phyloP scores from a whole-genome alignment of 179 eudicot genomes.

The Heliamphora pulchella region DNA sequence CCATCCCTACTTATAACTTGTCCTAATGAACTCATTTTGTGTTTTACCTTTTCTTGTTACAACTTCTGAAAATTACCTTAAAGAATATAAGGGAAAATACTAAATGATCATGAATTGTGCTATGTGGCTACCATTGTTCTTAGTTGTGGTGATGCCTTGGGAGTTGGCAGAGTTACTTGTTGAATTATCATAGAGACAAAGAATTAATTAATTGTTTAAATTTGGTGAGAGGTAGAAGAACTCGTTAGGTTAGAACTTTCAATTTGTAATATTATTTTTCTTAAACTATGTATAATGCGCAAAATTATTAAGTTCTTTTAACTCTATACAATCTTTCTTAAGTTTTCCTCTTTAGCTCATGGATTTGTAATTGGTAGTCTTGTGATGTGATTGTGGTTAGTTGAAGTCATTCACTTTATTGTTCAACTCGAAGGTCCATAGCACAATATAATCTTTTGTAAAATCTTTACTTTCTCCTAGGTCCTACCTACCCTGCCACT shows the following conservation, averaged over 20 bases:
- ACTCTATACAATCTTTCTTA: not conserved
- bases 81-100: not conserved
- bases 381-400: not conserved
- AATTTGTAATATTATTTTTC: not conserved
- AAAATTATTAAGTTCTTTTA: not conserved
- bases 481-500: not conserved
- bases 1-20: too few relatives aligned
- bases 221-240: not conserved
- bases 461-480: not conserved
- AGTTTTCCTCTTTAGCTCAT: not conserved
- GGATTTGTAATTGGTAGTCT: not conserved
- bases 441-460: not conserved
- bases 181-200: not conserved
- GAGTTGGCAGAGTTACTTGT: not conserved
- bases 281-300: not conserved
- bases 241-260: not conserved
- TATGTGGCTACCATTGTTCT: not conserved
- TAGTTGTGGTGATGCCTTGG: not conserved
- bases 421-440: not conserved
- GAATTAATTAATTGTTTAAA: not conserved
- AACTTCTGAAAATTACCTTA: not conserved
- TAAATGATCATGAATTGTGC: not conserved
- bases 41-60: not conserved
- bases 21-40: not conserved
- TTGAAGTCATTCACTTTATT: not conserved